phyloP scores from a whole-genome alignment of 164 flowering plant species.

The Vitis labrusca region DNA sequence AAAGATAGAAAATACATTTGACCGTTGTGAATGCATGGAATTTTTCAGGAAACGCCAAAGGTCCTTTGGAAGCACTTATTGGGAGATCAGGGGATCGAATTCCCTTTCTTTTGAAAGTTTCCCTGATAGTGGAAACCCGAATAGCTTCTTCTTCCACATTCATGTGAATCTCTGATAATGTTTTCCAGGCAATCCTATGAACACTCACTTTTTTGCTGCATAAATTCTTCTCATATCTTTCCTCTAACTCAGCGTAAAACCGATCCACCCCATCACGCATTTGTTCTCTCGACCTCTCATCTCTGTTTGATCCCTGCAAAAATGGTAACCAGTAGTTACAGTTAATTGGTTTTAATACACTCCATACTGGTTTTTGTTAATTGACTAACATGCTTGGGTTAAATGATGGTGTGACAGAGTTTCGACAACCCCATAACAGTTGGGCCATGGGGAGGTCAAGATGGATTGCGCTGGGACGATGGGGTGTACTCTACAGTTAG shows the following conservation, averaged over 20 bases:
- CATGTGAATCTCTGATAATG: not conserved
- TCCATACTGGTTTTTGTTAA: not conserved
- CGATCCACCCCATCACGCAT: not conserved
- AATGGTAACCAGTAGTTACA: not conserved
- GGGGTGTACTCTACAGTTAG: slow-evolving; percentile 46
- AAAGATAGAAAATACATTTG: too few species aligned
- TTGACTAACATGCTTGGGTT: not conserved
- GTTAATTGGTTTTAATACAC: not conserved
- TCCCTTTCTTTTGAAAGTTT: slow-evolving; percentile 20
- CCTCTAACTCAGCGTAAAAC: not conserved
- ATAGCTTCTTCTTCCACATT: slow-evolving; percentile 20
- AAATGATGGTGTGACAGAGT: slow-evolving; percentile 27
- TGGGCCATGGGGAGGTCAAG: slow-evolving; percentile 69
- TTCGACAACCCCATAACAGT: slow-evolving; percentile 25
- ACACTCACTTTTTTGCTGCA: not conserved
- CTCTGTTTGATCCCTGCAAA: not conserved
- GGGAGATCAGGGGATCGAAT: slow-evolving; percentile 23
- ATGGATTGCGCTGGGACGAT: slow-evolving; percentile 61
- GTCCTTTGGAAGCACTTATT: not conserved
- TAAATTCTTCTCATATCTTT: slow-evolving; percentile 10
- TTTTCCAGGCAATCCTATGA: not conserved
- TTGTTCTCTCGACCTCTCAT: not conserved
- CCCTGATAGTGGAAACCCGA: slow-evolving; percentile 34
- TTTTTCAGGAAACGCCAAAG: too few species aligned
- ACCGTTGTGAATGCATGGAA: too few species aligned